phyloP scores from a whole-genome alignment of 192 early-diverging fungal genomes.

The Backusella parvicylindrica region DNA sequence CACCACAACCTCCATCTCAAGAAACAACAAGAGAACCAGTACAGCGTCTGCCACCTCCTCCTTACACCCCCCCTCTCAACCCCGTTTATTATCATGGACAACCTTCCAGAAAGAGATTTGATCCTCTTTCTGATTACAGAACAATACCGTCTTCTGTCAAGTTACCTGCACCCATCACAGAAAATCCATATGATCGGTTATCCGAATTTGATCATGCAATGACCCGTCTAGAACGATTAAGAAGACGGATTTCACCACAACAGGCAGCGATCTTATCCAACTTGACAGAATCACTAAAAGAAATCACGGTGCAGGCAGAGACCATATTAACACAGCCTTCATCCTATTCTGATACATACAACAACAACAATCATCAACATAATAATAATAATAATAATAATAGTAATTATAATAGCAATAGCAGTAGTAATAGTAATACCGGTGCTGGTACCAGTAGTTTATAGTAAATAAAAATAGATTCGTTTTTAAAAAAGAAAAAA shows the following conservation, averaged over 20 bases:
- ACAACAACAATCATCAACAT: background rate
- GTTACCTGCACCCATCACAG: background rate
- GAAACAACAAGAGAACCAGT: background rate
- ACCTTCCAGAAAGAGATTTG: background rate
- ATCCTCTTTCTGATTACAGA: conserved; percentile 21
- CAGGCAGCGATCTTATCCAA: background rate
- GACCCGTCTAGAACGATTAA: conserved; percentile 7
- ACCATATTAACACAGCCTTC: background rate
- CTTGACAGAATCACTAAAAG: background rate
- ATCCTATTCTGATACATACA: background rate
- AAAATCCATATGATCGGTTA: background rate
- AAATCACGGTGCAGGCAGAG: conserved; percentile 2
- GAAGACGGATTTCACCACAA: background rate
- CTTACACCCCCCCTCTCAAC: background rate
- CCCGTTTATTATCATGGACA: background rate
- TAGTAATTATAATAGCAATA: background rate
- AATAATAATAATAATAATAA: background rate
- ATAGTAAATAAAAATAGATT: background rate
- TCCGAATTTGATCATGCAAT: conserved; percentile 8
- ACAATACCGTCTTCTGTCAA: background rate
- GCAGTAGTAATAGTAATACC: background rate
- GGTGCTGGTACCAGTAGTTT: background rate
- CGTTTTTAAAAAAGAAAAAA: background rate
- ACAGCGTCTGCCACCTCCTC: background rate
- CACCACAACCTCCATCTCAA: background rate